These are phyloP conservation scores for Populus tomentosa DNA, from an alignment of 441 rosid species.

Conservation along the genomic window DNA sequence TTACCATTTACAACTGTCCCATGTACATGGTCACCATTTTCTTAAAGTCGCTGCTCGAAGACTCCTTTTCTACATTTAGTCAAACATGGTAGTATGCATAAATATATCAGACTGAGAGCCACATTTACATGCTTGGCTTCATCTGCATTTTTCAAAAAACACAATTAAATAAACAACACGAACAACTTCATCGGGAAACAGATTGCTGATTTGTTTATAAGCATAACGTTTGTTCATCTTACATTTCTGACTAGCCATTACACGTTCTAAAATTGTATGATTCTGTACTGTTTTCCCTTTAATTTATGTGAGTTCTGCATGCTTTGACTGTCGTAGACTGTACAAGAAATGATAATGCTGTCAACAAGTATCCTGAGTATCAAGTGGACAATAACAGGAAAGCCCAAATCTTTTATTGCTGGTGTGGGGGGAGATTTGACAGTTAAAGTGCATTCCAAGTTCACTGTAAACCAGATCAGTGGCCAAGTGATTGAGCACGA, in stretches of 20 bases:
- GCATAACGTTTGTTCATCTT: not conserved
- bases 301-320: not conserved
- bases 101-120: no score
- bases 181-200: not conserved
- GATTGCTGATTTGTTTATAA: not conserved
- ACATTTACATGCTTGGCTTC: not conserved
- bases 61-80: not conserved
- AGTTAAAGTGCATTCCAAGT: conserved; percentile 51
- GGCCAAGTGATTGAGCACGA: conserved; percentile 87
- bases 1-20: no score
- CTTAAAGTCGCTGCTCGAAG: not conserved
- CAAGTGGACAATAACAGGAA: conserved; percentile 75
- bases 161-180: not conserved
- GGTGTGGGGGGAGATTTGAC: conserved; percentile 51
- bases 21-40: not conserved
- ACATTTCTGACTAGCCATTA: no score
- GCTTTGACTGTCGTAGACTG: conserved; percentile 31
- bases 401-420: conserved; percentile 50
- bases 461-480: conserved; percentile 80
- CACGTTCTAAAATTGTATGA: not conserved
- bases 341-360: conserved; percentile 87
- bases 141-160: not conserved
- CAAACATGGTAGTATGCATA: no score
- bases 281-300: not conserved
- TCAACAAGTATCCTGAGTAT: conserved; percentile 73